These are phyloP conservation scores for Kwoniella sp. DNA, from an alignment of 768 basidiomycete genomes.

Conservation along the genomic window DNA sequence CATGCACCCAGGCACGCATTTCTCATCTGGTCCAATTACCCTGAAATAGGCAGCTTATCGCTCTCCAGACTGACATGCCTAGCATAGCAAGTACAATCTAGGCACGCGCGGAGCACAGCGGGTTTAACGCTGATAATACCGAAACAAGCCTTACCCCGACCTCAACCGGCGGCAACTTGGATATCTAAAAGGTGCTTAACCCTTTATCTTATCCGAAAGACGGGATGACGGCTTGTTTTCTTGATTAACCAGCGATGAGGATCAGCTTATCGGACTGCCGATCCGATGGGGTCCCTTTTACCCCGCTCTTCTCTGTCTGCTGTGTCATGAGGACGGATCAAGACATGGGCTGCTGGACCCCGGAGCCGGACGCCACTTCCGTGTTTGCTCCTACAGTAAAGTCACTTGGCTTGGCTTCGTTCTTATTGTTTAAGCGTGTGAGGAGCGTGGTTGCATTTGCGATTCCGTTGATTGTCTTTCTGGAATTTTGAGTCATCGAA, in stretches of 20 bases:
- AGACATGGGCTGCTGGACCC: too few species aligned
- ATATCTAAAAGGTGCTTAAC: background rate
- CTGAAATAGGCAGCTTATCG: background rate
- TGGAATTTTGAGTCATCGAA: too few species aligned
- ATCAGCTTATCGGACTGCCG: background rate
- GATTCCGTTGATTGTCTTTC: too few species aligned
- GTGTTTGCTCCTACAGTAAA: background rate
- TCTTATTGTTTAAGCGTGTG: too few species aligned
- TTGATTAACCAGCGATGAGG: background rate
- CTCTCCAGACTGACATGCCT: too few species aligned
- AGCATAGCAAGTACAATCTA: background rate
- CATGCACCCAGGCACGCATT: background rate
- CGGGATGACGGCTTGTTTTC: background rate
- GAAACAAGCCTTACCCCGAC: background rate
- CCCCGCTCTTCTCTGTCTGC: too few species aligned
- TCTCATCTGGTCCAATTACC: background rate
- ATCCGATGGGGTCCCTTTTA: slow-evolving; percentile 3
- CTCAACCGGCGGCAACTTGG: background rate
- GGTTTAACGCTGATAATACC: background rate
- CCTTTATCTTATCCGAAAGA: slow-evolving; percentile 3
- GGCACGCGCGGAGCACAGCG: background rate
- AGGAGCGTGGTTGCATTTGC: too few species aligned
- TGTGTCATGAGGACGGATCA: too few species aligned
- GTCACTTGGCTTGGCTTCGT: background rate
- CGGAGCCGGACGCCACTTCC: background rate